Percentiles rank a stretch among this genome's conserved stretches.
phyloP scores from a whole-genome alignment of 2,329 filamentous ascomycete species.

The Rhynchosporium secalis region DNA sequence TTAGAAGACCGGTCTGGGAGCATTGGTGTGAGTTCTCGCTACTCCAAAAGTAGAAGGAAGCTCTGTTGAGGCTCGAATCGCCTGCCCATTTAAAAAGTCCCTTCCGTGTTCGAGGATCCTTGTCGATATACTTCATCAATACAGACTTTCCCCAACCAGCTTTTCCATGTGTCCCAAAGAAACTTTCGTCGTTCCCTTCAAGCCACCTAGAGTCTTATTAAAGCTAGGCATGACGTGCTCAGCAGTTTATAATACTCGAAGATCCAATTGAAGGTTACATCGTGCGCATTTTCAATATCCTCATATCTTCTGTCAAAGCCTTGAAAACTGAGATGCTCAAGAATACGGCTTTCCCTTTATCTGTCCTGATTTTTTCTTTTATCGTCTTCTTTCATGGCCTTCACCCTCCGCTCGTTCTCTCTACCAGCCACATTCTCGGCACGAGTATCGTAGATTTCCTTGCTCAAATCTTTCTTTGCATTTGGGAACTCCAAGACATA shows the following conservation, averaged over 20 bases:
- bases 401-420: background rate
- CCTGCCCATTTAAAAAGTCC: background rate
- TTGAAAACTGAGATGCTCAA: background rate
- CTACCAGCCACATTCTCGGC: background rate
- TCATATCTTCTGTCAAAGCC: background rate
- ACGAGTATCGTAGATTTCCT: background rate
- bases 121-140: slow-evolving; percentile 35
- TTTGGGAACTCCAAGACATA: too few species aligned
- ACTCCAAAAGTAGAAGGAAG: slow-evolving; percentile 12
- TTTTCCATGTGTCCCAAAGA: slow-evolving; percentile 8
- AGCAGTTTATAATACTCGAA: background rate
- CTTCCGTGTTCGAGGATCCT: slow-evolving; percentile 30
- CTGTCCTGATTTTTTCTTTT: too few species aligned
- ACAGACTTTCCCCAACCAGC: slow-evolving; percentile 7
- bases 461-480: background rate
- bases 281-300: background rate
- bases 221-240: background rate
- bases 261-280: background rate
- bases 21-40: slow-evolving; percentile 4
- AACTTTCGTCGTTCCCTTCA: background rate
- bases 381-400: background rate
- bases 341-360: background rate
- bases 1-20: slow-evolving; percentile 5
- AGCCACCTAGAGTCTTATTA: background rate
- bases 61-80: background rate